Evolutionary conservation across 179 eudicot species (phyloP).

Genomic region (Drosera spatulata): DNA sequence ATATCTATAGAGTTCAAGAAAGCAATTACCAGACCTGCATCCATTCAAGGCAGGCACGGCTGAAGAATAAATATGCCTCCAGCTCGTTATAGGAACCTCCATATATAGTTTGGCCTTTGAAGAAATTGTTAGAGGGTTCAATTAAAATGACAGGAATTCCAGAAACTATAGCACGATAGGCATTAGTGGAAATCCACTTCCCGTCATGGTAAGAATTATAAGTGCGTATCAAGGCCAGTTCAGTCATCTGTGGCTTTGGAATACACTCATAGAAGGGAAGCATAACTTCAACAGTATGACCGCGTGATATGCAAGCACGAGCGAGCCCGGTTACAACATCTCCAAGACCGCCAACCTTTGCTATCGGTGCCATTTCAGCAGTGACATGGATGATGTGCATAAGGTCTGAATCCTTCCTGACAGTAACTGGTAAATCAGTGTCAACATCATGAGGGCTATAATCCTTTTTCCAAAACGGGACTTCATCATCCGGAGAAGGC

Average conservation of each 20-base stretch:
- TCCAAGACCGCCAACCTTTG: constrained; percentile 92
- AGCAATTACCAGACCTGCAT: constrained; percentile 54
- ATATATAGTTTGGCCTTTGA: constrained; percentile 58
- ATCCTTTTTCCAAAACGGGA: constrained; percentile 59
- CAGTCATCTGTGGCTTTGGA: constrained; percentile 43
- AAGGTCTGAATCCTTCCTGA: constrained; percentile 42
- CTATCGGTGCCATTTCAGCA: constrained; percentile 92
- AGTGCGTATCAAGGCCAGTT: constrained; percentile 38
- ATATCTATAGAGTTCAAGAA: not conserved
- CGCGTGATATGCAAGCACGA: constrained; percentile 73
- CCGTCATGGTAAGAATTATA: constrained; percentile 67
- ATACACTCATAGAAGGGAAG: constrained; percentile 87
- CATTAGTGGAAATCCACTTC: constrained; percentile 59
- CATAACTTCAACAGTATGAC: constrained; percentile 71
- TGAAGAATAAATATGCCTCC: constrained; percentile 77
- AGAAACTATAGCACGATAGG: constrained; percentile 55
- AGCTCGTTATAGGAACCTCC: constrained; percentile 86
- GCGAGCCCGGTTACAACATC: constrained; percentile 91
- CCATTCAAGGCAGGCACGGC: constrained; percentile 93
- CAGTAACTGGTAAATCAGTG: constrained; percentile 16
- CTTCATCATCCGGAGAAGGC: constrained; percentile 75
- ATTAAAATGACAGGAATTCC: constrained; percentile 62
- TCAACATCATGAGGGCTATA: constrained; percentile 28
- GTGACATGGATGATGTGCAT: constrained; percentile 65
- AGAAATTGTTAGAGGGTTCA: constrained; percentile 64